Evolutionary conservation across 1,139 yeast genomes (phyloP).

Genomic region (Geotrichum siamense): DNA sequence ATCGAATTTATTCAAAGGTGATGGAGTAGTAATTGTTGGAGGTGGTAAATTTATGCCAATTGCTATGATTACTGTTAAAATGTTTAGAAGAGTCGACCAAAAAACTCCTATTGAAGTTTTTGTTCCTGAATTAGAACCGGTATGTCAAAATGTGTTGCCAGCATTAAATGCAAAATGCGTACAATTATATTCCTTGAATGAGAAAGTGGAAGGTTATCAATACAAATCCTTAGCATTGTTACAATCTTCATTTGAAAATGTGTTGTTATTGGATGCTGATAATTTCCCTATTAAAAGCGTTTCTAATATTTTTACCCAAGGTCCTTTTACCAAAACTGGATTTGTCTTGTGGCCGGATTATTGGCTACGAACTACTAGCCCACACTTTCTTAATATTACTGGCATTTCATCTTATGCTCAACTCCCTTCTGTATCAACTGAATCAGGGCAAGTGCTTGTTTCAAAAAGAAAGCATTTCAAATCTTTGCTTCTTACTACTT

Average conservation of each 20-base stretch:
- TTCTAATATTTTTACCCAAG: conserved; percentile 46
- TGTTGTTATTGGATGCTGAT: conserved; percentile 69
- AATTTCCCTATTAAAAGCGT: conserved; percentile 58
- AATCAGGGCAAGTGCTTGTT: conserved; percentile 74
- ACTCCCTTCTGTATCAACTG: conserved; percentile 74
- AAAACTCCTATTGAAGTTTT: conserved; percentile 69
- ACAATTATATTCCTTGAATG: conserved; percentile 50
- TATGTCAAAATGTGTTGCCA: conserved; percentile 61
- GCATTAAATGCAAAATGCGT: conserved; percentile 64
- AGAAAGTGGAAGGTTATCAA: conserved; percentile 65
- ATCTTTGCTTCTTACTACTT: conserved; percentile 59
- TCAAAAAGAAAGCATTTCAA: conserved; percentile 58
- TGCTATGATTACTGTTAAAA: conserved; percentile 56
- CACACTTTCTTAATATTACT: conserved; percentile 59
- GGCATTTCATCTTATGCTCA: conserved; percentile 43
- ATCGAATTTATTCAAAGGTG: conserved; percentile 38
- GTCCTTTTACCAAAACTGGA: conserved; percentile 50
- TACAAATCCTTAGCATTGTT: conserved; percentile 70
- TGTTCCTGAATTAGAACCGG: conserved; percentile 62
- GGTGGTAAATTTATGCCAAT: conserved; percentile 76
- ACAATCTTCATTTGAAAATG: conserved; percentile 69
- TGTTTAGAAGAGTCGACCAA: conserved; percentile 57
- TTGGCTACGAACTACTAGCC: conserved; percentile 70
- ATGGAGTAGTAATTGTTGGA: conserved; percentile 76
- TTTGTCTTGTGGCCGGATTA: conserved; percentile 77